Base-by-base conservation (phyloP, 495 filamentous ascomycete genomes). In the Sphaerosporella brunnea region DNA sequence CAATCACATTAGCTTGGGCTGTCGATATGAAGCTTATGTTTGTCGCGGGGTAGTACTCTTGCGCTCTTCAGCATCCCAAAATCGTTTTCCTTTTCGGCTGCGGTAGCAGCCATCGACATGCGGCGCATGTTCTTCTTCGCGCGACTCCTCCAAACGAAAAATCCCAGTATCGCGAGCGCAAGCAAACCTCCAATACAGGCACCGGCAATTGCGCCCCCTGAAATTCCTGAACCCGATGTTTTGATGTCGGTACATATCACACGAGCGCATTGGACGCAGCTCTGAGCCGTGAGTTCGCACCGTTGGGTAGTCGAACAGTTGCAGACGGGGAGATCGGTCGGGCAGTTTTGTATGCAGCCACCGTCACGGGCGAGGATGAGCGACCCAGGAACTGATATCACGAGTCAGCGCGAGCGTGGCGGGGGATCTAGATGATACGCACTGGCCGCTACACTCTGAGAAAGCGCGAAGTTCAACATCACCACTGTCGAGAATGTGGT, bases 71-170 rank as follows among this genome's bases (percentile, higher is more conserved):
- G 69, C 52, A 72, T 69, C 26, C 71, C 66, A 53, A 77, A 76
- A 47, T 78, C 66, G 58, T 73, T 72, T 30, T 74, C 73, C 23
- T 73, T 77, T 44, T 69, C 64, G 36, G 71, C 68, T 50, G 59
- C 53, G 15, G 44, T 46, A n/a, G 36, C 56, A 24, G 48, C 55
- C 45, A 59, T 45, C 9, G 56, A 59, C 39, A 66, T 63, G 45
- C 74, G 66, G 35, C 77, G 67, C 53, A 76, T 67, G 60, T 84
- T 74, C 64, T 77, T 75, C 53, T 75, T 79, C 67, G 84, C 86
- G 56, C 79, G 82, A 62, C 82, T 87, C 61, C 74, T 81, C 78
- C 82, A 96, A 4, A 95, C 69, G 32, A 94, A 60, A 53, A 80
- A 92, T 4, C 77, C 80, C 26, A 86, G 55, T 20, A 82, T 59